phyloP scores from a whole-genome alignment of 176 grass and related monocot species.

The Triticum aestivum region DNA sequence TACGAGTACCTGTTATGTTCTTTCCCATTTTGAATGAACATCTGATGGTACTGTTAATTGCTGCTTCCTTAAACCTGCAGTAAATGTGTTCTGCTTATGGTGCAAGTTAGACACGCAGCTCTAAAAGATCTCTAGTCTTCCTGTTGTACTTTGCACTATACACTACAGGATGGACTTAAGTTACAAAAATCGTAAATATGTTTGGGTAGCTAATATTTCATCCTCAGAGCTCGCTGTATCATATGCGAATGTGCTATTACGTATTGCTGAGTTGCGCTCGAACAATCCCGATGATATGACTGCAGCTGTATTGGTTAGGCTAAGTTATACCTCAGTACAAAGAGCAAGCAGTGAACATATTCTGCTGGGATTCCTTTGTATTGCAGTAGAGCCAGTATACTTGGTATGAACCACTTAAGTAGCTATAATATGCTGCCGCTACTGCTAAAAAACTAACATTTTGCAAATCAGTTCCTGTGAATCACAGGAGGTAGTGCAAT shows the following conservation, averaged over 20 bases:
- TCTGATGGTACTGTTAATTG: constrained; percentile 2
- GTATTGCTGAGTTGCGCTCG: neutral
- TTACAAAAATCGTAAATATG: neutral
- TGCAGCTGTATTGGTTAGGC: neutral
- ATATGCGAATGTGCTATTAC: neutral
- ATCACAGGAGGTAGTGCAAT: neutral
- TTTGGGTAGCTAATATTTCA: neutral
- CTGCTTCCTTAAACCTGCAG: constrained; percentile 9
- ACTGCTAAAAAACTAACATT: neutral
- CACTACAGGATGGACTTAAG: neutral
- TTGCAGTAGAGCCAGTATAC: neutral
- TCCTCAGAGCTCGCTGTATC: neutral
- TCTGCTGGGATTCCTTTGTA: neutral
- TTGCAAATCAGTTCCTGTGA: neutral
- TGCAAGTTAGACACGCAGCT: neutral
- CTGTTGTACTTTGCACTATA: neutral
- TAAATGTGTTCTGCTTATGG: constrained; percentile 1
- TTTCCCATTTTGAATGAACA: constrained; percentile 21
- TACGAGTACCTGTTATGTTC: neutral
- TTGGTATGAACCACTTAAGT: neutral
- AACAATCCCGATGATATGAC: constrained; percentile 2
- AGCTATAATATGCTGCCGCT: neutral
- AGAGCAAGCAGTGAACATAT: neutral
- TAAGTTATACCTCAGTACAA: neutral
- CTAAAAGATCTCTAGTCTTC: neutral